Evolutionary conservation across 73 alveolate genomes (phyloP), one percentile per base, ranked within the genome.

Genomic region (Durusdinium trenchii): DNA sequence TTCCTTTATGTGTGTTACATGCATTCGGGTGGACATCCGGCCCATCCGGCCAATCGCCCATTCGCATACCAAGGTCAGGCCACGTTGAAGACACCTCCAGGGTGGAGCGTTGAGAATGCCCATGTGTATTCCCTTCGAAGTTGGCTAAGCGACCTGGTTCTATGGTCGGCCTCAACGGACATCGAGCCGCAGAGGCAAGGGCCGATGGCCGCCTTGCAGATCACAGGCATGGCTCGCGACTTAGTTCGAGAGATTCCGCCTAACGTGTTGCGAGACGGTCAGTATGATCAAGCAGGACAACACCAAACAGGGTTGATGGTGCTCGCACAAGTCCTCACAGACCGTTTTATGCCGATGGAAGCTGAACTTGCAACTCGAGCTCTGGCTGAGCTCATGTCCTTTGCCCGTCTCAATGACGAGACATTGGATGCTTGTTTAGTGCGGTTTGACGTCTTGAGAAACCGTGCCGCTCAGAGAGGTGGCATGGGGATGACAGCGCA

Each of bases 381-480:
- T 0, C 42, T 79, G 43, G 64, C 67, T 3, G 90, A 79, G 10
- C 45, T 79, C 67, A 43, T 79, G 57, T 20, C 12, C 38, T 79
- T 79, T 47, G 50, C 61, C 0, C 61, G 90, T 1, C 14, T 79
- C 67, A 18, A 32, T 9, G 45, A 42, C 43, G 90, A 79, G 40
- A 14, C 90, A 38, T 45, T 79, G 14, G 90, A 79, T 43, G 51
- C 79, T 4, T 38, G 61, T 1, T 45, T 86, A 0, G 69, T 54
- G 47, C 51, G 94, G 16, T 83, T 50, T 28, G 94, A 83, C 16
- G 75, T 83, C 16, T 75, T 83, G 18, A n/a, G 95, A 9, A 51
- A 86, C 57, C 51, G 95, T 18, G 95, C 95, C 36, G 95, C 95
- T 10, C 35, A 52, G 0, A 35, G 95, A 38, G 95, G 95, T 38